Percentiles rank a stretch among this genome's conserved stretches.
Conservation (phyloP, 176 grass and related monocot genomes). For the Melocanna baccifera region DNA sequence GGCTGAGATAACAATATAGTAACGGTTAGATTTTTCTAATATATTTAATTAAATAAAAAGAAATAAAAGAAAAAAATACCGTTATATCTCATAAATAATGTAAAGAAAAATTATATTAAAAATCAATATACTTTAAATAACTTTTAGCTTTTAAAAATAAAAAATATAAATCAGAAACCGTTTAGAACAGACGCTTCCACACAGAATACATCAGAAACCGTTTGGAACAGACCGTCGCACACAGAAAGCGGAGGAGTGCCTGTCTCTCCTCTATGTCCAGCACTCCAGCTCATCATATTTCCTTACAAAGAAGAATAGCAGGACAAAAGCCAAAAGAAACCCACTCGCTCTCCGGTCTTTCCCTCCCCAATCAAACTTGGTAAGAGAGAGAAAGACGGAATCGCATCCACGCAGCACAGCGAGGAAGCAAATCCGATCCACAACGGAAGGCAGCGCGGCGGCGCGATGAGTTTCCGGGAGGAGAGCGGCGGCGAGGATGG, state of each 20-base stretch:
- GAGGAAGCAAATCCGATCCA: neutral
- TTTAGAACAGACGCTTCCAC: too few relatives aligned
- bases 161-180: too few relatives aligned
- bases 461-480: constrained; percentile 81
- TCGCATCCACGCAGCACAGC: neutral
- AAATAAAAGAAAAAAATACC: too few relatives aligned
- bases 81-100: too few relatives aligned
- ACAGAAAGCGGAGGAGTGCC: neutral
- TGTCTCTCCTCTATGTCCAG: neutral
- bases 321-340: neutral
- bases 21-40: too few relatives aligned
- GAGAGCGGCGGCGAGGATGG: constrained; percentile 71
- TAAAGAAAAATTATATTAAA: too few relatives aligned
- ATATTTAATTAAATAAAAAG: too few relatives aligned
- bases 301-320: neutral
- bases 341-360: neutral
- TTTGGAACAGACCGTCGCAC: too few relatives aligned
- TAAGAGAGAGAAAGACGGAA: neutral
- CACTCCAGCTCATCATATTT: constrained; percentile 18
- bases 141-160: too few relatives aligned
- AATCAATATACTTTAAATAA: too few relatives aligned
- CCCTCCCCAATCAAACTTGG: neutral
- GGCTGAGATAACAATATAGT: too few relatives aligned
- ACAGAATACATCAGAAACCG: neutral
- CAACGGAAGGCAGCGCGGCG: neutral